These are phyloP conservation scores for Vitis vinifera DNA, from an alignment of 164 flowering plant species.

Conservation along the genomic window DNA sequence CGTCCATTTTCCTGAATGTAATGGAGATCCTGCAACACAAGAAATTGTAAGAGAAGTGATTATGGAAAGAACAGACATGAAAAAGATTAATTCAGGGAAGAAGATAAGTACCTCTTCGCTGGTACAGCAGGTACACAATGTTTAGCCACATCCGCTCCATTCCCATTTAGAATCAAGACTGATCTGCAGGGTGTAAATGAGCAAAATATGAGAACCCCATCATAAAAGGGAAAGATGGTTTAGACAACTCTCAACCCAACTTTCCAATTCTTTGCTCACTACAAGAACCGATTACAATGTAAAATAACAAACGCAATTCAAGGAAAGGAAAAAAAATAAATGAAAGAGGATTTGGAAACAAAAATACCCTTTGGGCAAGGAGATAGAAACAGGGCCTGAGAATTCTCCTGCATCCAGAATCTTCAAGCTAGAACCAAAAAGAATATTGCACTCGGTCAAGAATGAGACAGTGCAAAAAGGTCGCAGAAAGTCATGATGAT, in stretches of 20 bases:
- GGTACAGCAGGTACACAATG: no score
- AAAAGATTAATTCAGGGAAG: background rate
- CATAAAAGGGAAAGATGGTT: background rate
- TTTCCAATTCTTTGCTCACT: no score
- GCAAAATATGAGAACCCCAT: background rate
- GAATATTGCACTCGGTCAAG: slow-evolving; percentile 46
- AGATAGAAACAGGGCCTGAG: slow-evolving; percentile 50
- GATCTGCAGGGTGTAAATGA: slow-evolving; percentile 39
- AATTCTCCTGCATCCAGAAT: slow-evolving; percentile 31
- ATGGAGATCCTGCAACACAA: slow-evolving; percentile 41
- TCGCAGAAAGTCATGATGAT: slow-evolving; percentile 27
- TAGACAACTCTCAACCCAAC: background rate
- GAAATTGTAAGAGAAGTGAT: background rate
- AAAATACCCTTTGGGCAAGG: slow-evolving; percentile 56
- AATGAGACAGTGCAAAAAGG: slow-evolving; percentile 67
- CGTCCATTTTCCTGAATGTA: slow-evolving; percentile 54
- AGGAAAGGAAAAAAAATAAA: no score
- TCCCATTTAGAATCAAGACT: slow-evolving; percentile 52
- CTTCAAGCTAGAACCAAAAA: slow-evolving; percentile 45
- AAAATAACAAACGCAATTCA: background rate
- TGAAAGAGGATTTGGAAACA: background rate
- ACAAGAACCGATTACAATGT: background rate
- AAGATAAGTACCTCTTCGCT: slow-evolving; percentile 6
- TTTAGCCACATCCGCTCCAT: slow-evolving; percentile 32
- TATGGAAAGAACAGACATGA: background rate